Evolutionary conservation across 441 rosid species (phyloP), one percentile per base, ranked within the genome.

Genomic region (Pelargonium australe): DNA sequence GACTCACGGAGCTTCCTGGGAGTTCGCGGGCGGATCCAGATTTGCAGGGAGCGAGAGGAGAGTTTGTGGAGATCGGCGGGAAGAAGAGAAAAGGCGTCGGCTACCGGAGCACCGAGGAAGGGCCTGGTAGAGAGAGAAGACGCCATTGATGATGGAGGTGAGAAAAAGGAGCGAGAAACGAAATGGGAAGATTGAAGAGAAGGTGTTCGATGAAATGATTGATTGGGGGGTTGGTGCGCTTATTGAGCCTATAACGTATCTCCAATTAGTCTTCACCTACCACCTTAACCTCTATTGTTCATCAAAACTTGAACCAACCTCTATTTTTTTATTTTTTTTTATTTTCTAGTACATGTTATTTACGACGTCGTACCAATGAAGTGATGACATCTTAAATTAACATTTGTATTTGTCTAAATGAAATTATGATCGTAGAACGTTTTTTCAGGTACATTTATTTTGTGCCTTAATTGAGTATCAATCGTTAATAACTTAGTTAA

Each of bases 1-100:
- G 72, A 80, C 96, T 90, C 53, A 92, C 98, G 87, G 75, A 92
- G 77, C 49, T 80, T 87, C 64, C 80, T 86, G 23, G 80, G 84
- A 55, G 79, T 40, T 9, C 80, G 79, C 40, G 90, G 66, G 43
- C 85, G 83, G 77, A 85, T 23, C 51, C 85, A 84, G 83, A 90
- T 74, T 70, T 74, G 85, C 57, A 86, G 79, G 61, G 84, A 63
- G 70, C 89, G 75, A 73, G 87, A 63, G 0, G 92, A 75, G 45
- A 76, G 79, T 31, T 83, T 82, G 41, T 81, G 81, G 77, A 84
- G 78, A 77, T 85, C 87, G 7, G 87, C 71, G 7, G 85, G 66
- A 4, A 67, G 75, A 70, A 78, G 74, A 16, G 78, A 64, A 66
- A 61, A 70, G 64, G 71, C 47, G 19, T 66, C 73, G 72, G 76